Conservation (phyloP, 2,329 filamentous ascomycete species). For the Paraphaeosphaeria sporulosa region DNA sequence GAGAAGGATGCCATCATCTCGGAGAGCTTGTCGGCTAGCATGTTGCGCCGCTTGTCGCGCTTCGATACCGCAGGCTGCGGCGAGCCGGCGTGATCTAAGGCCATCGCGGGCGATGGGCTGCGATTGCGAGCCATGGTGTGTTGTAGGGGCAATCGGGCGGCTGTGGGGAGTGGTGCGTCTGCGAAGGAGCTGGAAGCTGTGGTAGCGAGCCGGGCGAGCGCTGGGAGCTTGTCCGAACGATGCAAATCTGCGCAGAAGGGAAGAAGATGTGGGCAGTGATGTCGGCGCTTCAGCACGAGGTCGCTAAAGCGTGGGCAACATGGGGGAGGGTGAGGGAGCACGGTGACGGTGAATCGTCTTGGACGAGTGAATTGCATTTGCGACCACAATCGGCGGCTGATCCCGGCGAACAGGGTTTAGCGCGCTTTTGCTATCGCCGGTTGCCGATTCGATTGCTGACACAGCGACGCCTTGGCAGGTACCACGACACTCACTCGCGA, state of each 20-base stretch:
- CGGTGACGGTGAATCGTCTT: constrained; percentile 7
- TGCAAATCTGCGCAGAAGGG: not conserved
- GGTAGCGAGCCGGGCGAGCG: not conserved
- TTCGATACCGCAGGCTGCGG: constrained; percentile 71
- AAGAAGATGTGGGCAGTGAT: not conserved
- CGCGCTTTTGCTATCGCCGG: not conserved
- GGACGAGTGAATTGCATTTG: constrained; percentile 8
- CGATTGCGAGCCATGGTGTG: constrained; percentile 48
- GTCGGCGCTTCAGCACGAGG: not conserved
- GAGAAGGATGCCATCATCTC: constrained; percentile 80
- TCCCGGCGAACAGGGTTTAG: constrained; percentile 4
- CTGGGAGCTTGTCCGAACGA: not conserved
- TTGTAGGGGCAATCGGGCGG: not conserved
- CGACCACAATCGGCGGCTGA: constrained; percentile 8
- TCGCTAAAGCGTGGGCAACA: constrained; percentile 18
- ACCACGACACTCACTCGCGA: not conserved
- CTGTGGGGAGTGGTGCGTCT: constrained; percentile 1
- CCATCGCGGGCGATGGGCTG: constrained; percentile 47
- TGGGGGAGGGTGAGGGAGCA: not conserved
- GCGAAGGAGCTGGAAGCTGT: not conserved
- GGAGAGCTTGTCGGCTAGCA: constrained; percentile 79
- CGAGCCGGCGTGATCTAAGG: constrained; percentile 49
- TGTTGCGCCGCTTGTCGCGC: constrained; percentile 86
- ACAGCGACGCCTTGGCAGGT: constrained; percentile 1
- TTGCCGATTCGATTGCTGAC: constrained; percentile 2